Percentiles rank a stretch among this genome's conserved stretches.
Evolutionary conservation across 1,139 yeast species (phyloP).

Genomic region (Kodamaea derodonti): DNA sequence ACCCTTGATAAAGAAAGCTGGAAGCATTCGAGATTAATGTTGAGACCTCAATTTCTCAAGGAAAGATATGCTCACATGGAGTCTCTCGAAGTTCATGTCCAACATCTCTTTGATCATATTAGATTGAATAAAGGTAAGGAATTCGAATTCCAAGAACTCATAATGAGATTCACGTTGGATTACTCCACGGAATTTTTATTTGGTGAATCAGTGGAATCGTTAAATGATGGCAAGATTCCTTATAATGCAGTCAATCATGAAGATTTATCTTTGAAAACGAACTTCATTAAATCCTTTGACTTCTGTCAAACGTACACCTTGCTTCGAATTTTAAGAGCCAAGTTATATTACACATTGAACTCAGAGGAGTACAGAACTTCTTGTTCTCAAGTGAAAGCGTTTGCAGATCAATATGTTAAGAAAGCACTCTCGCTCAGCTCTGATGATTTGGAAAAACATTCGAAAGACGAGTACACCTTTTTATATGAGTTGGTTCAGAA

Average conservation of each 20-base stretch:
- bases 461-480: slow-evolving; percentile 30
- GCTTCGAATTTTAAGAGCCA: slow-evolving; percentile 25
- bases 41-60: slow-evolving; percentile 56
- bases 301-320: slow-evolving; percentile 27
- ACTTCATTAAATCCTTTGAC: slow-evolving; percentile 30
- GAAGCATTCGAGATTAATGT: slow-evolving; percentile 56
- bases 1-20: slow-evolving; percentile 54
- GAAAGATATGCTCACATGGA: slow-evolving; percentile 52
- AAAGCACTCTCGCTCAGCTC: slow-evolving; percentile 22
- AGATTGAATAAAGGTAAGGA: slow-evolving; percentile 16
- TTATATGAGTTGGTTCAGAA: slow-evolving; percentile 42
- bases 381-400: slow-evolving; percentile 16
- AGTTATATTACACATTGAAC: slow-evolving; percentile 24
- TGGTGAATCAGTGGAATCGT: slow-evolving; percentile 32
- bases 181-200: slow-evolving; percentile 41
- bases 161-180: slow-evolving; percentile 37
- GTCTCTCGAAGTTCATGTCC: slow-evolving; percentile 46
- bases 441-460: slow-evolving; percentile 33
- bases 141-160: slow-evolving; percentile 36
- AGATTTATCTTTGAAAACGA: slow-evolving; percentile 16
- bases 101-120: slow-evolving; percentile 33
- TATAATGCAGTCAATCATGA: neutral
- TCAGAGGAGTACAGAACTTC: slow-evolving; percentile 25
- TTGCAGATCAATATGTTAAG: slow-evolving; percentile 30
- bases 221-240: slow-evolving; percentile 20